These are phyloP conservation scores for Cornus controversa DNA, from an alignment of 148 eudicot genomes.

Conservation along the genomic window DNA sequence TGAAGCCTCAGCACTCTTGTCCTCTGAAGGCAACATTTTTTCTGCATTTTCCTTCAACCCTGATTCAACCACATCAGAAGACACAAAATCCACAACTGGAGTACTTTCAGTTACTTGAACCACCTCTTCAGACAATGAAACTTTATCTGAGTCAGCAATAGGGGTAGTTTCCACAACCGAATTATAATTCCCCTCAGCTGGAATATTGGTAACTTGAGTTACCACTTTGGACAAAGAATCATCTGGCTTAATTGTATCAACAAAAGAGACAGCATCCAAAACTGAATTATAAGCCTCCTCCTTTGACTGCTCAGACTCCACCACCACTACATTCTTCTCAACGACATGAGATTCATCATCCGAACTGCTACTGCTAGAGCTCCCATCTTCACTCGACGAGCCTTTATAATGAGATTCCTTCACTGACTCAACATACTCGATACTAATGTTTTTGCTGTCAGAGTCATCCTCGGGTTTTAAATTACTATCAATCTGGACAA, in stretches of 20 bases:
- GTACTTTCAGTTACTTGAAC: slow-evolving; percentile 21
- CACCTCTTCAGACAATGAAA: slow-evolving; percentile 21
- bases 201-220: slow-evolving; percentile 20
- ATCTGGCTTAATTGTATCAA: slow-evolving; percentile 42
- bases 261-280: slow-evolving; percentile 5
- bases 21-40: slow-evolving; percentile 15
- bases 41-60: slow-evolving; percentile 28
- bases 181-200: slow-evolving; percentile 14
- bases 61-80: slow-evolving; percentile 26
- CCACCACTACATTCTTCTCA: slow-evolving; percentile 18
- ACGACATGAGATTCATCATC: slow-evolving; percentile 23
- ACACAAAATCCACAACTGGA: slow-evolving; percentile 14
- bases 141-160: slow-evolving; percentile 33
- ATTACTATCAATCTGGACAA: slow-evolving; percentile 24
- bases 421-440: no score
- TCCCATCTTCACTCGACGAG: slow-evolving; percentile 3
- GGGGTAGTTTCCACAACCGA: slow-evolving; percentile 10
- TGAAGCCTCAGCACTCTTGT: slow-evolving; percentile 25
- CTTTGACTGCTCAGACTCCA: slow-evolving; percentile 12
- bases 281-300: slow-evolving; percentile 8
- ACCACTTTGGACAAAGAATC: slow-evolving; percentile 25
- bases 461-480: slow-evolving; percentile 31
- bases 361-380: slow-evolving; percentile 24
- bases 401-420: slow-evolving; percentile 13
- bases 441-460: slow-evolving; percentile 20